These are phyloP conservation scores for Candida vaughaniae DNA, from an alignment of 805 yeast genomes.

Conservation along the genomic window DNA sequence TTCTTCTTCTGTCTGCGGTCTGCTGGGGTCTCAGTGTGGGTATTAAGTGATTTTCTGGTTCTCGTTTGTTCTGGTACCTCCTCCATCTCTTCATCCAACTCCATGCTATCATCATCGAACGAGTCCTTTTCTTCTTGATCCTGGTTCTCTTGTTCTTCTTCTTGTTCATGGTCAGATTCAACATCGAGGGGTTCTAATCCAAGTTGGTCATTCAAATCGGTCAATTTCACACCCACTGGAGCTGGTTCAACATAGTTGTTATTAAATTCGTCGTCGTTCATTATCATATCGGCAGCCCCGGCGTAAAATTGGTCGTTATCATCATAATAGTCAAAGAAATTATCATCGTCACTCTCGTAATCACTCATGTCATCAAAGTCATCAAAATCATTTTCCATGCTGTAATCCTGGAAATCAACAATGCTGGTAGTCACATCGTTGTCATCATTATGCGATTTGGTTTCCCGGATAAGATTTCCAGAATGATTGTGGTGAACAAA, in stretches of 20 bases:
- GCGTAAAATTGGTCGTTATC: constrained; percentile 24
- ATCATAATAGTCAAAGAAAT: constrained; percentile 27
- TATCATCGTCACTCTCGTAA: constrained; percentile 23
- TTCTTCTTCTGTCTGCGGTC: constrained; percentile 8
- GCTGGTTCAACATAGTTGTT: constrained; percentile 24
- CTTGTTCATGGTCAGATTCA: not conserved
- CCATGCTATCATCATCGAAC: constrained; percentile 12
- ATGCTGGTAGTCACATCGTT: constrained; percentile 3
- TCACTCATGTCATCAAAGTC: constrained; percentile 12
- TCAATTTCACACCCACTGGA: constrained; percentile 5
- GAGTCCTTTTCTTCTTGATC: not conserved
- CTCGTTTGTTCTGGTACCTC: not conserved
- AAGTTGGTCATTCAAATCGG: constrained; percentile 5
- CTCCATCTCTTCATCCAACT: constrained; percentile 8
- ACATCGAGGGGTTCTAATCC: not conserved
- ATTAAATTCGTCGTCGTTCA: constrained; percentile 28
- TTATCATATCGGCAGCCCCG: constrained; percentile 1
- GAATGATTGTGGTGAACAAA: constrained; percentile 22
- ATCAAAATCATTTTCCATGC: constrained; percentile 28
- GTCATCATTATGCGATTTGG: constrained; percentile 5
- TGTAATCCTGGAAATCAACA: constrained; percentile 27
- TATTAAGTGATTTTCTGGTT: not conserved
- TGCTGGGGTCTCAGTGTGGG: constrained; percentile 1
- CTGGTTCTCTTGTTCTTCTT: not conserved
- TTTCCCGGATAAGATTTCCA: constrained; percentile 8